Base-by-base conservation (phyloP, 768 basidiomycete species). In the Xerocomellus amylosporus region DNA sequence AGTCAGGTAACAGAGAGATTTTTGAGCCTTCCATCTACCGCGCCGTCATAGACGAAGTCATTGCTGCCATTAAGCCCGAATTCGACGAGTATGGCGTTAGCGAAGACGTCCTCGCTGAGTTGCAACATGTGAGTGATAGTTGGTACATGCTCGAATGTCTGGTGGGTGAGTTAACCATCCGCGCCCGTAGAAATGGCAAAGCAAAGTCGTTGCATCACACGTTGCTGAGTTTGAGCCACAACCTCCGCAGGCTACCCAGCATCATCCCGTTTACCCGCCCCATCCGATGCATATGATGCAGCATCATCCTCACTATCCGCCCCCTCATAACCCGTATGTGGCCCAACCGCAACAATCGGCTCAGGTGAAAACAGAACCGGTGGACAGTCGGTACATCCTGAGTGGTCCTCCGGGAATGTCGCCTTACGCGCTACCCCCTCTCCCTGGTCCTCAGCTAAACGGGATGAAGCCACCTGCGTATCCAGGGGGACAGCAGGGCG, bases 41-140 rank as follows among this genome's bases (percentile, higher is more conserved):
- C 60, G 72, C 84, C 55, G 89, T 99, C 73, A 98, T 99, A 75
- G 93, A 97, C 84, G 93, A 98, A 74, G 95, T 98, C 61, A 88
- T 98, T 64, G 74, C 75, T 31, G 77, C 80, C 62, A 90, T 96
- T 77, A 91, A 90, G 75, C 77, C 84, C 72, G 95, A 98, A 70
- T 99, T 98, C 74, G 95, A 98, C 70, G 93, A 96, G 69, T 94
- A 90, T 65, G 97, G 97, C 57, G 89, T 99, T 59, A 80, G 86
- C 68, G 89, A 98, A 70, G 91, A 93, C 19, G 87, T 98, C 54
- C 77, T 98, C 44, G 85, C 86, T 61, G 88, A 92, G 47, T 77
- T 99, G 53, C 92, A 96, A 74, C 83, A 84, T 60, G 95, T 96
- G 76, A 80, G 88, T 83, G 53, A 36, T 55, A 37, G 8, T 57